Conservation (phyloP, 2,329 filamentous ascomycete genomes). For the Elsinoe arachidis region DNA sequence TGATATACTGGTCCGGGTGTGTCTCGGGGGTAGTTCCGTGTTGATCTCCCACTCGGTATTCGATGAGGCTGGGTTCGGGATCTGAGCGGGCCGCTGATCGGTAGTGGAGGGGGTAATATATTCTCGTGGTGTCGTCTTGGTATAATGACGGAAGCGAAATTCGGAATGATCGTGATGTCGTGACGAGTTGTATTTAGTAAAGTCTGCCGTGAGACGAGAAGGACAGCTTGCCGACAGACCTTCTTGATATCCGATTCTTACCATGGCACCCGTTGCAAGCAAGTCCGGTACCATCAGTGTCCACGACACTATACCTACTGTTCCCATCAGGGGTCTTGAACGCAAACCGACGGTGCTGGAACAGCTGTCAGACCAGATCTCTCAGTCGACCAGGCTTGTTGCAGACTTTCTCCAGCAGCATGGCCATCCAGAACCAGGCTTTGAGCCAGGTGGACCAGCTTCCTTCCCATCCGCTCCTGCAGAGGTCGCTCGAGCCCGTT, state of each 20-base stretch:
- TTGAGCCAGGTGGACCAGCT: neutral
- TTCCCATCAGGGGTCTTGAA: neutral
- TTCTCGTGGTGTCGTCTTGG: neutral
- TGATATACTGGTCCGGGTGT: too few relatives aligned
- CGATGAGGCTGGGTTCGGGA: too few relatives aligned
- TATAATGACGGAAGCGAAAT: neutral
- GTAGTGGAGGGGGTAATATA: neutral
- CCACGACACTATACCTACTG: neutral
- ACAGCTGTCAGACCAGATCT: neutral
- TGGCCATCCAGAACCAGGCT: neutral
- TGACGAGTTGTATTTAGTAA: neutral
- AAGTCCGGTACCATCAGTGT: neutral
- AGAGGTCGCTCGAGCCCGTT: neutral
- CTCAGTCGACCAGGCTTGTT: neutral
- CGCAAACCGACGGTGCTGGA: neutral
- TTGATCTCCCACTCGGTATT: too few relatives aligned
- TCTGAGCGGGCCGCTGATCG: neutral
- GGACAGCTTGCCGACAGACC: neutral
- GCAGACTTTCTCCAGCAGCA: neutral
- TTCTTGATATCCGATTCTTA: neutral
- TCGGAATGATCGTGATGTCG: neutral
- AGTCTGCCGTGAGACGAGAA: neutral
- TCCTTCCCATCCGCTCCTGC: conserved; percentile 4
- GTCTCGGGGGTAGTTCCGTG: too few relatives aligned
- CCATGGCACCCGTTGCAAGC: neutral